These are phyloP conservation scores for Phytophthora pluvialis DNA, from an alignment of 352 stramenopile genomes.

Conservation along the genomic window DNA sequence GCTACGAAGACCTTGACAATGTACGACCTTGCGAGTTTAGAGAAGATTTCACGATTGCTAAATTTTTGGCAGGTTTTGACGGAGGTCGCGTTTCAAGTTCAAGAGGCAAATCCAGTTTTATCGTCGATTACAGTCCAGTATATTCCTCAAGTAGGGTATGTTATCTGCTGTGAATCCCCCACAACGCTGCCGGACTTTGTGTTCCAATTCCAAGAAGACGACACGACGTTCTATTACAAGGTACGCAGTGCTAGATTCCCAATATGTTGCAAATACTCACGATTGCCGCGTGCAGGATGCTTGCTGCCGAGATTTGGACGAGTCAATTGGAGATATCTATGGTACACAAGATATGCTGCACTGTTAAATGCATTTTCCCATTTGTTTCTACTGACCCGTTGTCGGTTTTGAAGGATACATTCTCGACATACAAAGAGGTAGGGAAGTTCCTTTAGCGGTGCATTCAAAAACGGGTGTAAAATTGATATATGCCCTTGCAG, in stretches of 20 bases:
- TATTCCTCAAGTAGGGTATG: slow-evolving; percentile 88
- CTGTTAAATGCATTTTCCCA: background rate
- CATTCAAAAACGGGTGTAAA: background rate
- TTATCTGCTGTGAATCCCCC: slow-evolving; percentile 78
- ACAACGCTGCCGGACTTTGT: slow-evolving; percentile 78
- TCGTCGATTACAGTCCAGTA: slow-evolving; percentile 86
- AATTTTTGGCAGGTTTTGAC: slow-evolving; percentile 65
- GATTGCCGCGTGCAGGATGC: slow-evolving; percentile 48
- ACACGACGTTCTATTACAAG: slow-evolving; percentile 90
- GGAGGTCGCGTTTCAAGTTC: slow-evolving; percentile 83
- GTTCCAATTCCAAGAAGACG: slow-evolving; percentile 91
- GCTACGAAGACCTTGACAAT: slow-evolving; percentile 88
- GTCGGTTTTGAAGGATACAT: slow-evolving; percentile 62
- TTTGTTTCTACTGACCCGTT: background rate
- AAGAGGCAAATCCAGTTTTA: slow-evolving; percentile 73
- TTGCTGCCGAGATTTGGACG: slow-evolving; percentile 83
- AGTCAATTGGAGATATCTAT: slow-evolving; percentile 84
- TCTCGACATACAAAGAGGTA: slow-evolving; percentile 81
- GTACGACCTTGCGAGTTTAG: slow-evolving; percentile 30
- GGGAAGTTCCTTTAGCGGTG: background rate
- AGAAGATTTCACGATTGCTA: slow-evolving; percentile 4
- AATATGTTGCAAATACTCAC: background rate
- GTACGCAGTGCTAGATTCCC: slow-evolving; percentile 27
- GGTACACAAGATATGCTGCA: slow-evolving; percentile 33
- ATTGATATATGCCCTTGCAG: slow-evolving; percentile 32